Percentiles rank a stretch among this genome's conserved stretches.
These are phyloP conservation scores for Haplosporangium sp. DNA, from an alignment of 371 early-diverging fungal genomes.

Conservation along the genomic window DNA sequence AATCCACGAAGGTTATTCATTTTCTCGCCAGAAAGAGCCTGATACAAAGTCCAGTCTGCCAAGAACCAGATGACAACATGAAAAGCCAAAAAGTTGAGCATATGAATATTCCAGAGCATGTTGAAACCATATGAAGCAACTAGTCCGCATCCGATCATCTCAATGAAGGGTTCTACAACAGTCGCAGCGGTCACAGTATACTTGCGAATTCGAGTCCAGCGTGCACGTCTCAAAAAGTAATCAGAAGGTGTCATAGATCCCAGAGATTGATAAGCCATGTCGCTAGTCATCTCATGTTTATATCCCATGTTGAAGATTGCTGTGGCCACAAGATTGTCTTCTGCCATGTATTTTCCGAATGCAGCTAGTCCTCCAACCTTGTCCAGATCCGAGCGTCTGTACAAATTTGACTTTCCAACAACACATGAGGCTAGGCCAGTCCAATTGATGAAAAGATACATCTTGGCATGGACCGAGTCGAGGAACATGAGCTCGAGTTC, in stretches of 20 bases:
- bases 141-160: slow-evolving; percentile 83
- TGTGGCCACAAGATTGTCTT: slow-evolving; percentile 94
- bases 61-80: slow-evolving; percentile 84
- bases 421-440: slow-evolving; percentile 87
- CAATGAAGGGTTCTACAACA: slow-evolving; percentile 90
- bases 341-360: slow-evolving; percentile 92
- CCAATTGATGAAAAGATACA: slow-evolving; percentile 93
- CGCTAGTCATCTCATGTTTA: slow-evolving; percentile 87
- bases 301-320: slow-evolving; percentile 85
- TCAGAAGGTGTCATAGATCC: slow-evolving; percentile 78
- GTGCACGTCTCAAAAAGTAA: slow-evolving; percentile 83
- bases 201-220: slow-evolving; percentile 95
- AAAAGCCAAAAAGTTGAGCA: slow-evolving; percentile 65
- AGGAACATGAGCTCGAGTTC: slow-evolving; percentile 89
- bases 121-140: slow-evolving; percentile 75
- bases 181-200: slow-evolving; percentile 91
- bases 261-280: slow-evolving; percentile 86
- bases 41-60: slow-evolving; percentile 72
- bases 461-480: slow-evolving; percentile 91
- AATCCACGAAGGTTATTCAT: slow-evolving; percentile 54
- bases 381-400: slow-evolving; percentile 87
- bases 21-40: slow-evolving; percentile 59
- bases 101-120: slow-evolving; percentile 62
- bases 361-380: slow-evolving; percentile 82
- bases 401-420: slow-evolving; percentile 94